Evolutionary conservation across 441 rosid species (phyloP), one percentile per base, ranked within the genome.

Genomic region (Gossypium davidsonii): DNA sequence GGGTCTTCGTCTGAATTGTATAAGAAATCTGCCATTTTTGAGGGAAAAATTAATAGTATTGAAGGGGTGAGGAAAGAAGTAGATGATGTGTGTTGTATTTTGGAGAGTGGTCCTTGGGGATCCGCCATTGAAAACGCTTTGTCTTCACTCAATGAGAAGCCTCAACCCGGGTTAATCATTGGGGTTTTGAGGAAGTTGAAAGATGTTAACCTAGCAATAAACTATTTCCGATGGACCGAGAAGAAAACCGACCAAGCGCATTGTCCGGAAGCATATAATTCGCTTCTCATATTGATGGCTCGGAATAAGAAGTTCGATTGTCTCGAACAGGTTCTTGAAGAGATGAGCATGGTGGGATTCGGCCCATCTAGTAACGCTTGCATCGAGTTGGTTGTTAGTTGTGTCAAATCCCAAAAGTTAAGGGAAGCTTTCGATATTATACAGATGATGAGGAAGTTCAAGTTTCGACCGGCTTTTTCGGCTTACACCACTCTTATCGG

Each of bases 401-500:
- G 90, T 51, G 91, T 94, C 56, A 90, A 79, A 83, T 83, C 77
- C 1, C 80, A 67, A 73, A 91, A 79, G 87, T 84, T 86, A 18
- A 87, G 79, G 75, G 96, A 91, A 77, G 94, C 91, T 73, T 92
- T 87, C 72, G 89, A 92, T 72, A 68, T 92, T 2, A 75, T 91
- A 71, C 93, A 92, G 77, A 82, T 85, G 63, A 89, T 94, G 98
- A 89, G 97, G 82, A 91, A 87, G 82, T 92, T 94, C 80, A 92
- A 88, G 70, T 91, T 92, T 68, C 87, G 94, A 2, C 97, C 98
- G 58, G 95, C 97, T 0, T 92, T 89, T 82, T 91, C 98, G 0
- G 99, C 98, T 21, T 95, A 92, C 51, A 88, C 93, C 0, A 89
- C 95, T 58, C 80, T 95, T 80, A 89, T 95, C 48, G 98, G 99